These are phyloP conservation scores for Lactarius hengduanensis DNA, from an alignment of 768 basidiomycete species.

Conservation along the genomic window DNA sequence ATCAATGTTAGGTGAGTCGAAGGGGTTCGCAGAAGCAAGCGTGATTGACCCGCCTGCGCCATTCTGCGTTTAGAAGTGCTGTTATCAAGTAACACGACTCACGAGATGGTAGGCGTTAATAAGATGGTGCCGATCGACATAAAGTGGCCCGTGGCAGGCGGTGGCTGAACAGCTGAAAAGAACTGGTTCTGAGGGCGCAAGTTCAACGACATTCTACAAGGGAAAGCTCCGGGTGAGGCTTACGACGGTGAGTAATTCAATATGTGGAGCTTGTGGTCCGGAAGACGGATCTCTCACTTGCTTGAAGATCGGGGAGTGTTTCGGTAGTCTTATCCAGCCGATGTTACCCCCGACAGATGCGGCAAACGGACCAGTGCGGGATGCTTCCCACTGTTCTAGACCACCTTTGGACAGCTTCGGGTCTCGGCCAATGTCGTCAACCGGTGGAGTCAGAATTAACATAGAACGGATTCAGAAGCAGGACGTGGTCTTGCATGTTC, in stretches of 20 bases:
- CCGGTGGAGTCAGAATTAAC: constrained; percentile 9
- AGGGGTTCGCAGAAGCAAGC: constrained; percentile 31
- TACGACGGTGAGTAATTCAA: constrained; percentile 22
- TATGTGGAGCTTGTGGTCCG: constrained; percentile 25
- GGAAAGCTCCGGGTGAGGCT: not conserved
- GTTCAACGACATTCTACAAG: not conserved
- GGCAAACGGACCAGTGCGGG: constrained; percentile 18
- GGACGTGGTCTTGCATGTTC: constrained; percentile 34
- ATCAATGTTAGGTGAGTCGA: constrained; percentile 33
- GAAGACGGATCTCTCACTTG: constrained; percentile 22
- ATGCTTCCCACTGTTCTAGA: constrained; percentile 17
- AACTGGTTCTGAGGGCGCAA: constrained; percentile 10
- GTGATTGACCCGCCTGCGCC: constrained; percentile 30
- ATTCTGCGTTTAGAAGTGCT: not conserved
- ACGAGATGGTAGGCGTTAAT: constrained; percentile 31
- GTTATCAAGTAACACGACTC: not conserved
- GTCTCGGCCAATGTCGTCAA: constrained; percentile 18
- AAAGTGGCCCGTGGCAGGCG: constrained; percentile 30
- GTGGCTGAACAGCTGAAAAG: constrained; percentile 5
- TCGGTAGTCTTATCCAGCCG: constrained; percentile 18
- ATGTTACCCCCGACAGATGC: not conserved
- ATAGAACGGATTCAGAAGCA: not conserved
- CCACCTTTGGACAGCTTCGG: constrained; percentile 5
- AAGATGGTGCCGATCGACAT: constrained; percentile 26
- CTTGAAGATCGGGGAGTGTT: constrained; percentile 14